Percentiles rank a stretch among this genome's conserved stretches.
Conservation (phyloP, 2,329 filamentous ascomycete species). For the Paraconiothyrium brasiliense region DNA sequence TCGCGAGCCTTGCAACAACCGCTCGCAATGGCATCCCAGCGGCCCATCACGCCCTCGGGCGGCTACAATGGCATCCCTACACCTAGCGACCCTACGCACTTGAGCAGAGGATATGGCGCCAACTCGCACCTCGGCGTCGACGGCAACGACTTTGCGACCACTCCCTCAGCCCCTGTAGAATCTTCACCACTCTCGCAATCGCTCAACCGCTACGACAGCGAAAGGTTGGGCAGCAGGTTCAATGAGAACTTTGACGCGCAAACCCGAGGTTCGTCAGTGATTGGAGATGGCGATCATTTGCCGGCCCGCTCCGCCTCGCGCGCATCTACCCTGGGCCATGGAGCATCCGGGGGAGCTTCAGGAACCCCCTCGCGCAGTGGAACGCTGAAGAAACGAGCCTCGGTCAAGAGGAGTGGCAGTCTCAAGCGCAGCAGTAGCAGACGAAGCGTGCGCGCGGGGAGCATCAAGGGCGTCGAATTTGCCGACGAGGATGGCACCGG, state of each 20-base stretch:
- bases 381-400: constrained; percentile 89
- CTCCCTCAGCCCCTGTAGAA: constrained; percentile 41
- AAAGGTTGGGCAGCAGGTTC: constrained; percentile 64
- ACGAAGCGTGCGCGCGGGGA: constrained; percentile 83
- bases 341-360: constrained; percentile 53
- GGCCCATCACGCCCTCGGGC: constrained; percentile 38
- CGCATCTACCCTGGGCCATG: constrained; percentile 55
- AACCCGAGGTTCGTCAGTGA: constrained; percentile 71
- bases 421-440: constrained; percentile 82
- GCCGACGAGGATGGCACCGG: constrained; percentile 74
- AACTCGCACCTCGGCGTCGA: constrained; percentile 37
- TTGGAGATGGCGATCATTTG: constrained; percentile 58
- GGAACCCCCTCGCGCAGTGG: constrained; percentile 68
- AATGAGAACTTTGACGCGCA: constrained; percentile 77
- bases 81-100: constrained; percentile 47
- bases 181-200: constrained; percentile 49
- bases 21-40: constrained; percentile 36
- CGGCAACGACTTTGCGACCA: constrained; percentile 51
- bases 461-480: constrained; percentile 80
- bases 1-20: background rate
- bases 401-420: constrained; percentile 76
- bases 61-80: constrained; percentile 51
- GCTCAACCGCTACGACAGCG: constrained; percentile 28
- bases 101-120: constrained; percentile 46
- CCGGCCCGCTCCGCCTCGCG: constrained; percentile 72